phyloP scores from a whole-genome alignment of 179 eudicot genomes.

The Spinacia oleracea region DNA sequence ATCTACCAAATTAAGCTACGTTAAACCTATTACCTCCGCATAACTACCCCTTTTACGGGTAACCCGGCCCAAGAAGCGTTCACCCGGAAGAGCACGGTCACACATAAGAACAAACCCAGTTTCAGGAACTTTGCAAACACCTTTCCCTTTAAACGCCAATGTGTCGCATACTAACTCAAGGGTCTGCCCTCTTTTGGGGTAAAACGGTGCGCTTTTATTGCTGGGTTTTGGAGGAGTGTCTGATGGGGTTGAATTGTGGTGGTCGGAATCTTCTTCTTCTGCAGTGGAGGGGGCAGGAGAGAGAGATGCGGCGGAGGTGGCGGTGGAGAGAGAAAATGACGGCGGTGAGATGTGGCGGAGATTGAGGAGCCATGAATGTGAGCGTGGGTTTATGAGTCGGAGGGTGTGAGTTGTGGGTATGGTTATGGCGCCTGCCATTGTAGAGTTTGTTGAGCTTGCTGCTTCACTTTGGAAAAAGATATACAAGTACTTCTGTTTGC shows the following conservation, averaged over 20 bases:
- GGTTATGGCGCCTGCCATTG: constrained; percentile 24
- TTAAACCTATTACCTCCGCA: constrained; percentile 57
- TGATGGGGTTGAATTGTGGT: not conserved
- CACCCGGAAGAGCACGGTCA: constrained; percentile 97
- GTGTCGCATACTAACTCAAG: constrained; percentile 74
- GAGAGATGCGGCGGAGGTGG: constrained; percentile 28
- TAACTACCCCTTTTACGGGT: constrained; percentile 72
- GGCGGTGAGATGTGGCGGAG: constrained; percentile 27
- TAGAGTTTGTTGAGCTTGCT: constrained; percentile 8
- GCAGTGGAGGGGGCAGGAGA: constrained; percentile 21
- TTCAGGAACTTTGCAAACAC: constrained; percentile 69
- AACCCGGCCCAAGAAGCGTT: constrained; percentile 77
- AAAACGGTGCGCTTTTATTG: constrained; percentile 35
- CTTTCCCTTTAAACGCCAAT: constrained; percentile 82
- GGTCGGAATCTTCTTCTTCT: constrained; percentile 27
- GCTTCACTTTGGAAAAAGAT: not conserved
- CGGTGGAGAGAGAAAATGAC: constrained; percentile 10
- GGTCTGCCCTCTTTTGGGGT: constrained; percentile 79
- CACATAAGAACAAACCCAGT: constrained; percentile 88
- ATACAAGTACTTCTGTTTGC: too few relatives aligned
- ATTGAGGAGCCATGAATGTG: constrained; percentile 38
- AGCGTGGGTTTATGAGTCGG: constrained; percentile 33
- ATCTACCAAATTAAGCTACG: not conserved
- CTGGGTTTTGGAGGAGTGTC: constrained; percentile 17
- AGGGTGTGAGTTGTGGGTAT: constrained; percentile 30